phyloP scores from a whole-genome alignment of 805 yeast genomes.

The Metschnikowia vanudenii region DNA sequence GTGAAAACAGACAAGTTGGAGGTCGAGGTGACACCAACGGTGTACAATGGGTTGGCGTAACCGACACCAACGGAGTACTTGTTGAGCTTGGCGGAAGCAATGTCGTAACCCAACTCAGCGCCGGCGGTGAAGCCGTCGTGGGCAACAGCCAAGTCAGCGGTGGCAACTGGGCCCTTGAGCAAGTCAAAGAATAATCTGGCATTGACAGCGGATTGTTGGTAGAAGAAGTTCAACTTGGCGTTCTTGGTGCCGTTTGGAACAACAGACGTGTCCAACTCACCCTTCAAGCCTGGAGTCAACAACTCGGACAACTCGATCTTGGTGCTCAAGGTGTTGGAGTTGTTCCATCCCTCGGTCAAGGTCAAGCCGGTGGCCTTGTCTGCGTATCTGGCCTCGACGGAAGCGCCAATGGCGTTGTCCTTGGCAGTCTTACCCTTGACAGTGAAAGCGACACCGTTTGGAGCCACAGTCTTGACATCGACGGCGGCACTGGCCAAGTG shows the following conservation, averaged over 20 bases:
- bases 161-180: conserved; percentile 91
- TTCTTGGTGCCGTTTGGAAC: conserved; percentile 82
- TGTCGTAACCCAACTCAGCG: conserved; percentile 96
- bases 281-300: conserved; percentile 91
- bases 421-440: conserved; percentile 86
- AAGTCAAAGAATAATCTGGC: conserved; percentile 95
- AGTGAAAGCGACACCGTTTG: conserved; percentile 93
- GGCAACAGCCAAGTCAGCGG: conserved; percentile 92
- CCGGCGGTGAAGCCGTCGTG: conserved; percentile 97
- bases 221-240: conserved; percentile 86
- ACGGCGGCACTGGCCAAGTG: conserved; percentile 85
- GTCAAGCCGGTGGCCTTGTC: conserved; percentile 93
- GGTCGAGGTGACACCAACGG: conserved; percentile 80
- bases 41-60: conserved; percentile 84
- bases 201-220: conserved; percentile 88
- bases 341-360: conserved; percentile 97
- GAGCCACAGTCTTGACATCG: conserved; percentile 89
- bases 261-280: conserved; percentile 84
- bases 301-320: conserved; percentile 90
- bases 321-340: conserved; percentile 87
- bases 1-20: conserved; percentile 85
- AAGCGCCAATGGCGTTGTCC: conserved; percentile 81
- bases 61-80: conserved; percentile 93
- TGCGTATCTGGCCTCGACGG: conserved; percentile 85
- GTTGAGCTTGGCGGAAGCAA: conserved; percentile 86